These are phyloP conservation scores for Ascocoryne sarcoides DNA, from an alignment of 2,329 filamentous ascomycete genomes.

Conservation along the genomic window DNA sequence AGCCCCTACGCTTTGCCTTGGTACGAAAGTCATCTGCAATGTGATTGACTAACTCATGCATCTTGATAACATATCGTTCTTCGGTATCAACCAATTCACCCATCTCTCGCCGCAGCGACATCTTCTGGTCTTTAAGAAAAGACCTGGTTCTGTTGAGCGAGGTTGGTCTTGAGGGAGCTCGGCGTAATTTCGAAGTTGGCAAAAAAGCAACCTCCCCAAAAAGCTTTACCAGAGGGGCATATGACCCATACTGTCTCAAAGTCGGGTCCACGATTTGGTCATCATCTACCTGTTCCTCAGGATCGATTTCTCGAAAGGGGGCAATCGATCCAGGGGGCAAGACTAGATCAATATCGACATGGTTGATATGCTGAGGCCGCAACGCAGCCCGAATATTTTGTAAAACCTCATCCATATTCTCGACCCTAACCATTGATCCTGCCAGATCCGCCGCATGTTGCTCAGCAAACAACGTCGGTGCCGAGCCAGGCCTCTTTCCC, in stretches of 20 bases:
- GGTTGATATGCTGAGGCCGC: conserved; percentile 72
- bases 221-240: conserved; percentile 65
- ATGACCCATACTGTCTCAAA: conserved; percentile 64
- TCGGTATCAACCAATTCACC: conserved; percentile 88
- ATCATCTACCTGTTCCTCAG: conserved; percentile 55
- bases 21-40: conserved; percentile 74
- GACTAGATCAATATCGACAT: conserved; percentile 81
- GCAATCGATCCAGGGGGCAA: conserved; percentile 68
- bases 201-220: conserved; percentile 81
- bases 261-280: conserved; percentile 53
- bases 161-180: conserved; percentile 80
- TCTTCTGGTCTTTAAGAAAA: conserved; percentile 74
- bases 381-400: conserved; percentile 66
- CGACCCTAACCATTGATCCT: conserved; percentile 72
- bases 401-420: conserved; percentile 66
- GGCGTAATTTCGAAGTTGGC: conserved; percentile 73
- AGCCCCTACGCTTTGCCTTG: conserved; percentile 49
- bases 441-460: conserved; percentile 89
- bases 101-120: conserved; percentile 79
- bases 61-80: conserved; percentile 82
- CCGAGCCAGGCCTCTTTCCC: conserved; percentile 52
- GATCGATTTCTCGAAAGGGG: conserved; percentile 51
- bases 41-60: conserved; percentile 73
- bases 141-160: conserved; percentile 69
- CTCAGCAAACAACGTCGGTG: conserved; percentile 66